Base-by-base conservation (phyloP, 805 yeast genomes). In the Brettanomyces custersianus region DNA sequence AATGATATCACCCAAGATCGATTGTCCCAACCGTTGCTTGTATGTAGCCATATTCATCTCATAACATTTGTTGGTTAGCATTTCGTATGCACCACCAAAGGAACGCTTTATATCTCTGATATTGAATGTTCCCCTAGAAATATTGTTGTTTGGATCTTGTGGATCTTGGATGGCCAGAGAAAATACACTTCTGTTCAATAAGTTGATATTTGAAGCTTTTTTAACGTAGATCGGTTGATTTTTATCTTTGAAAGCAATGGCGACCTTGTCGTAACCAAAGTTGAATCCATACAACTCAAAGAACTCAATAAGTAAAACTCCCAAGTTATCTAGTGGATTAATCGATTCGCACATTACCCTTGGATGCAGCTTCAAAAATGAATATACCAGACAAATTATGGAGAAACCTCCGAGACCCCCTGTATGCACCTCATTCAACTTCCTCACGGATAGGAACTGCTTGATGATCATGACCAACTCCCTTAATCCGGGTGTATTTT, bases 351-450 rank as follows among this genome's bases (percentile, higher is more conserved):
- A 74, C 2, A 78, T 54, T 10, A 86, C 52, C 44, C 87, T 67
- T 12, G 95, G 95, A 54, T 90, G 97, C 42, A 82, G 62, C 45
- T 66, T 71, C 42, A 88, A 58, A 51, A 88, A 87, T 13, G 90
- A 77, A 48, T 77, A 78, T 13, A 82, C 86, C 52, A 92, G 51
- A 49, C 96, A 87, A 30, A 88, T 85, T n/a, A 85, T 83, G 6
- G 96, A 76, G 54, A 80, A 90, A 0, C 97, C 97, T 29, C 98
- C 97, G 5, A 90, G 62, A 0, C 97, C 97, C 35, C 98, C 98
- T 17, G 78, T 77, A 48, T 82, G 94, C 12, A 90, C 97, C 43
- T 84, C 81, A 49, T 87, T 86, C 41, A 88, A 63, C 39, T 70
- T 74, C 48, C 96, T 66, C 2, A 85, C 76, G 22, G 86, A 66